A percentile compares a stretch with the other conserved stretches of the same genome.
phyloP scores from a whole-genome alignment of 805 yeast genomes.

The Saturnispora silvae region DNA sequence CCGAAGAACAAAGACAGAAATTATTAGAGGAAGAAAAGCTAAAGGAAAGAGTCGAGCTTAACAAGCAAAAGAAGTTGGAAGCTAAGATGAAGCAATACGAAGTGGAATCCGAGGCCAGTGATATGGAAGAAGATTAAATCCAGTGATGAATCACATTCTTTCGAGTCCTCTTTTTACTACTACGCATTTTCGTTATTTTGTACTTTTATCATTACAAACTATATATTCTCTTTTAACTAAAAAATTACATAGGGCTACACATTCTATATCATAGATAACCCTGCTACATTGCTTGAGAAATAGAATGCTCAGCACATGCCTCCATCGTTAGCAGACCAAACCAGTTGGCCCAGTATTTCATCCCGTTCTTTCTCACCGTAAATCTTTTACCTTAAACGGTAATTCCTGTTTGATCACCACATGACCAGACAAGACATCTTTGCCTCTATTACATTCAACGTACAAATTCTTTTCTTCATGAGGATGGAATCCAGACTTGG shows the following conservation, averaged over 20 bases:
- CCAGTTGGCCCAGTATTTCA: not conserved
- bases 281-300: too few relatives aligned
- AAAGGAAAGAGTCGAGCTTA: slow-evolving; percentile 4
- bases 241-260: too few relatives aligned
- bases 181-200: not conserved
- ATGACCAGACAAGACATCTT: slow-evolving; percentile 32
- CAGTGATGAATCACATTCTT: not conserved
- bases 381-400: slow-evolving; percentile 40
- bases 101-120: slow-evolving; percentile 8
- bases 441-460: slow-evolving; percentile 32
- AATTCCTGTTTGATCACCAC: slow-evolving; percentile 35
- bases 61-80: slow-evolving; percentile 1
- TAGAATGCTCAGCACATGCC: too few relatives aligned
- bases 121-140: slow-evolving; percentile 6
- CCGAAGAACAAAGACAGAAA: slow-evolving; percentile 10
- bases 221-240: too few relatives aligned
- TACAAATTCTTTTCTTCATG: slow-evolving; percentile 44
- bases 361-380: slow-evolving; percentile 24
- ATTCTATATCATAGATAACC: too few relatives aligned
- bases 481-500: slow-evolving; percentile 46
- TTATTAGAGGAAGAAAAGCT: slow-evolving; percentile 4
- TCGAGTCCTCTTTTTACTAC: not conserved
- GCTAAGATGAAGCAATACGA: not conserved
- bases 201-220: not conserved
- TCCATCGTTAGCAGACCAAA: too few relatives aligned